These are phyloP conservation scores for Astrothelium macrocarpum DNA, from an alignment of 495 filamentous ascomycete genomes.

Conservation along the genomic window DNA sequence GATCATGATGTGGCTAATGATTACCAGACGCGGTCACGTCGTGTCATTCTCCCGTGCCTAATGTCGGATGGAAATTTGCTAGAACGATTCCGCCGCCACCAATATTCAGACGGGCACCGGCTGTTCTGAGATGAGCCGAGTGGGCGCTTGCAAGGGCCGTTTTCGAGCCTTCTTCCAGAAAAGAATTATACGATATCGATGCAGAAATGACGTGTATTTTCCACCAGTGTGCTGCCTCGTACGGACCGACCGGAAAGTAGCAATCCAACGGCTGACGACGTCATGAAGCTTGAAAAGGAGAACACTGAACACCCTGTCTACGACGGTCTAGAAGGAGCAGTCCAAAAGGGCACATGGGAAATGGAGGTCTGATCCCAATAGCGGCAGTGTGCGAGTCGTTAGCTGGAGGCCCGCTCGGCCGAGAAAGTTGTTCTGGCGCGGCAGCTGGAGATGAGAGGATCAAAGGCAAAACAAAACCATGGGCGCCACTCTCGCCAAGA, in stretches of 20 bases:
- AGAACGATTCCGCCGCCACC: constrained; percentile 3
- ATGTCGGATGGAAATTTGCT: constrained; percentile 7
- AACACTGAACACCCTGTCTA: too few species aligned
- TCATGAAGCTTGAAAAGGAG: too few species aligned
- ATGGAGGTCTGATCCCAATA: neutral
- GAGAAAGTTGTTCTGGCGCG: neutral
- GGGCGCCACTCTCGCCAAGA: neutral
- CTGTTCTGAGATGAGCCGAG: neutral
- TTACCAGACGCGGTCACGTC: neutral
- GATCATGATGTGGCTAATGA: constrained; percentile 2
- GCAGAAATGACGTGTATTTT: neutral
- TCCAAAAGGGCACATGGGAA: neutral
- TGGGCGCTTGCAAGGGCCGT: constrained; percentile 1
- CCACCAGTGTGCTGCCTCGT: neutral
- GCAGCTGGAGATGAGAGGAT: constrained; percentile 3
- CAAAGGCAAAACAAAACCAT: neutral
- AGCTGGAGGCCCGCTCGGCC: neutral
- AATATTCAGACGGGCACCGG: neutral
- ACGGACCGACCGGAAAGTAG: too few species aligned
- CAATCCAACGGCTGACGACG: too few species aligned
- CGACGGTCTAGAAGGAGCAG: neutral
- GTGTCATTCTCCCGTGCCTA: constrained; percentile 1
- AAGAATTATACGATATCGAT: neutral
- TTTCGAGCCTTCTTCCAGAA: neutral
- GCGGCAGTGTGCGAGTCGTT: neutral